Evolutionary conservation across 2,329 filamentous ascomycete genomes (phyloP).

Genomic region (Didymella lethalis): DNA sequence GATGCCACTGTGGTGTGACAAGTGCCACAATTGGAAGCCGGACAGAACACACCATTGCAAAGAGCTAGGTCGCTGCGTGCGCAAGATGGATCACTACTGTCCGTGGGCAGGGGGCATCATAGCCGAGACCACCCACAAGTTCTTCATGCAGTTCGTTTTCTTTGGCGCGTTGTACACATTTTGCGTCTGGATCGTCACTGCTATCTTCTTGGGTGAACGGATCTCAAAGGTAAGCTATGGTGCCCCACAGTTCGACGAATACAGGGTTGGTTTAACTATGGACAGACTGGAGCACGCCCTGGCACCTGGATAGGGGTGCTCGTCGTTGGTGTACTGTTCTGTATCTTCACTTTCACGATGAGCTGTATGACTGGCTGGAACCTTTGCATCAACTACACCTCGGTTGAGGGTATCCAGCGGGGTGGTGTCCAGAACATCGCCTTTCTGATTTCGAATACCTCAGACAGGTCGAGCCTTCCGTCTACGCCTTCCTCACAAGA

Average conservation of each 20-base stretch:
- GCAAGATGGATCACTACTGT: conserved; percentile 95
- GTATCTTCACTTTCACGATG: conserved; percentile 83
- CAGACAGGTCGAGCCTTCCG: conserved; percentile 18
- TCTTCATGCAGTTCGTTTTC: conserved; percentile 85
- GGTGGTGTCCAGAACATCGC: conserved; percentile 74
- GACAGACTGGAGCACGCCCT: conserved; percentile 36
- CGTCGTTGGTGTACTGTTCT: conserved; percentile 74
- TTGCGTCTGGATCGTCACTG: conserved; percentile 69
- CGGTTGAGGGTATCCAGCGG: conserved; percentile 77
- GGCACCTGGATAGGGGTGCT: conserved; percentile 68
- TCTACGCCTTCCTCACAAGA: conserved; percentile 25
- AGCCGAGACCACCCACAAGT: conserved; percentile 86
- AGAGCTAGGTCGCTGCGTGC: conserved; percentile 80
- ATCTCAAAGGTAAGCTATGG: conserved; percentile 53
- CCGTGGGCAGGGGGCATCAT: conserved; percentile 96
- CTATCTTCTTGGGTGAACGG: conserved; percentile 68
- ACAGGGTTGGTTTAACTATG: background rate
- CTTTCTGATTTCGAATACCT: conserved; percentile 58
- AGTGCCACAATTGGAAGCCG: conserved; percentile 85
- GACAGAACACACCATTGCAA: conserved; percentile 88
- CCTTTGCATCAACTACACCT: conserved; percentile 77
- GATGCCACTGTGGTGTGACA: conserved; percentile 80
- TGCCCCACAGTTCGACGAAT: background rate
- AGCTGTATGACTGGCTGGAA: conserved; percentile 74
- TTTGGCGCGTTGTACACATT: conserved; percentile 75